Evolutionary conservation across 1,139 yeast genomes (phyloP).

Genomic region (Lodderomyces oxycetoniae): DNA sequence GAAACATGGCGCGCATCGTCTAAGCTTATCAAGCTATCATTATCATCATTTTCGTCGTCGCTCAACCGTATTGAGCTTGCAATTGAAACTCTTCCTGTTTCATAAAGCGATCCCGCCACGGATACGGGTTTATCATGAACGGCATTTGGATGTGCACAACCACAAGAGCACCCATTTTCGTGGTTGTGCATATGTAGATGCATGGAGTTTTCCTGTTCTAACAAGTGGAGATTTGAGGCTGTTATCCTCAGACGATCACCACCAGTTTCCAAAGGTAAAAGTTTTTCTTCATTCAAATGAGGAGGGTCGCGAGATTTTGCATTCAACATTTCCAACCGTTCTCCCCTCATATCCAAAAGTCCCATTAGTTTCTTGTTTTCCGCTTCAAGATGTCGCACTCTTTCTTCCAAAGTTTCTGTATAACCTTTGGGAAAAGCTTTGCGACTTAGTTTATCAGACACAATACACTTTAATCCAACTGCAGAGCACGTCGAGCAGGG

Average conservation of each 20-base stretch:
- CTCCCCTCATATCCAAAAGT: conserved; percentile 56
- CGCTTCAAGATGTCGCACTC: conserved; percentile 42
- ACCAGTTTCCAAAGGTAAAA: background rate
- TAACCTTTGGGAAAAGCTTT: conserved; percentile 49
- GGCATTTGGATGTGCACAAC: conserved; percentile 51
- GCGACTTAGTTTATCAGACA: conserved; percentile 41
- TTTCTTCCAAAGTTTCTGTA: conserved; percentile 44
- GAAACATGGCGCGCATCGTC: conserved; percentile 22
- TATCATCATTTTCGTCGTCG: conserved; percentile 46
- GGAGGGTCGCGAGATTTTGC: conserved; percentile 8
- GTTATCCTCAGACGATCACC: conserved; percentile 17
- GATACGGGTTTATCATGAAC: conserved; percentile 63
- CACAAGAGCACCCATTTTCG: conserved; percentile 44
- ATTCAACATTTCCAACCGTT: conserved; percentile 40
- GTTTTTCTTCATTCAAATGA: conserved; percentile 1
- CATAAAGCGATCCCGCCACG: conserved; percentile 53
- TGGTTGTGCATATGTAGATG: conserved; percentile 36
- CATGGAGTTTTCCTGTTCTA: conserved; percentile 14
- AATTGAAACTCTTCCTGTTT: conserved; percentile 26
- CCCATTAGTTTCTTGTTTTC: conserved; percentile 44
- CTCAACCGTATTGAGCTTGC: conserved; percentile 41
- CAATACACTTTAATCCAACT: conserved; percentile 43
- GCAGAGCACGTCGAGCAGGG: conserved; percentile 46
- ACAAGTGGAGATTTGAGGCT: conserved; percentile 16
- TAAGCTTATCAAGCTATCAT: conserved; percentile 32